A percentile compares a stretch with the other conserved stretches of the same genome.
Evolutionary conservation across 2,329 filamentous ascomycete genomes (phyloP).

Genomic region (Fusarium xylarioides): DNA sequence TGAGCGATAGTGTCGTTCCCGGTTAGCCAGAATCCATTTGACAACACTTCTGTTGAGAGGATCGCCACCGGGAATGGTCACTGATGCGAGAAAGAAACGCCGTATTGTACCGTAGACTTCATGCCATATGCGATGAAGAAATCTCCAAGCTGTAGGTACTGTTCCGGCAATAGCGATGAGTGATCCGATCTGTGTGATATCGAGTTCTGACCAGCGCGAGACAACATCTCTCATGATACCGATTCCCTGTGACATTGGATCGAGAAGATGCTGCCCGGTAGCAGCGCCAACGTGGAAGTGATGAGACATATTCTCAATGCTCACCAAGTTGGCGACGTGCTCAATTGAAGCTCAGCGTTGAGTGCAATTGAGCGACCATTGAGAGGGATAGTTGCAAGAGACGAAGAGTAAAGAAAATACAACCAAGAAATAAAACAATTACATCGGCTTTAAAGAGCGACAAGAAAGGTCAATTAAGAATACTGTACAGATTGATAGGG

Average conservation of each 20-base stretch:
- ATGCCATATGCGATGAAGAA: slow-evolving; percentile 48
- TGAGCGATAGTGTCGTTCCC: slow-evolving; percentile 51
- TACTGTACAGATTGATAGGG: background rate
- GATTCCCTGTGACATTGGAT: slow-evolving; percentile 47
- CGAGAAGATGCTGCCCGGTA: slow-evolving; percentile 31
- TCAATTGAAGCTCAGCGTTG: background rate
- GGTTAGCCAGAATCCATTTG: slow-evolving; percentile 55
- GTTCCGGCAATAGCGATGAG: slow-evolving; percentile 56
- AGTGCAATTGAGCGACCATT: slow-evolving; percentile 15
- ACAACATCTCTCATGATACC: slow-evolving; percentile 50
- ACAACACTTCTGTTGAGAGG: slow-evolving; percentile 57
- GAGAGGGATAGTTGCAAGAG: background rate
- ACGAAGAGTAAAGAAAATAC: background rate
- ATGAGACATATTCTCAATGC: slow-evolving; percentile 30
- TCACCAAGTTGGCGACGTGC: background rate
- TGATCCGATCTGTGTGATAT: slow-evolving; percentile 57
- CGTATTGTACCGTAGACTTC: slow-evolving; percentile 53
- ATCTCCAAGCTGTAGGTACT: slow-evolving; percentile 51
- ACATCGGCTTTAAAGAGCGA: slow-evolving; percentile 35
- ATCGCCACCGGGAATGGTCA: slow-evolving; percentile 55
- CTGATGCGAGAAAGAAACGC: slow-evolving; percentile 55
- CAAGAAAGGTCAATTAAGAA: slow-evolving; percentile 14
- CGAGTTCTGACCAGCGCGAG: slow-evolving; percentile 54
- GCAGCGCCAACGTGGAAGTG: slow-evolving; percentile 35
- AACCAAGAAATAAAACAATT: slow-evolving; percentile 6